These are phyloP conservation scores for Pythium grandisporangium DNA, from an alignment of 352 stramenopile genomes.

Conservation along the genomic window DNA sequence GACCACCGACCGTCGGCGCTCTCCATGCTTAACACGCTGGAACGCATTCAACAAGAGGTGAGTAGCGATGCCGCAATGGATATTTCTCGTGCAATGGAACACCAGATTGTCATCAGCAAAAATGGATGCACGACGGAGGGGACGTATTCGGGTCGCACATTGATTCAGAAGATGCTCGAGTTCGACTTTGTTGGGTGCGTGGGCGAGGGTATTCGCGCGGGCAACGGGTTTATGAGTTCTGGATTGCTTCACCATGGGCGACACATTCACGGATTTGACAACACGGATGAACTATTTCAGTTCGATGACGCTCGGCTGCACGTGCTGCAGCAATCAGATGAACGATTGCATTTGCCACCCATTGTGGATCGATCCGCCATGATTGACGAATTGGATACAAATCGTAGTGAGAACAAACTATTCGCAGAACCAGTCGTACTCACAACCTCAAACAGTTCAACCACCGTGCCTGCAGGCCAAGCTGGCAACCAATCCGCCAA, in stretches of 20 bases:
- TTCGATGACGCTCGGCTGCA: conserved; percentile 31
- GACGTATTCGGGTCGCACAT: conserved; percentile 23
- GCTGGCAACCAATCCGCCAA: neutral
- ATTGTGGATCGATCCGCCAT: conserved; percentile 3
- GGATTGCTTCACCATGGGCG: conserved; percentile 52
- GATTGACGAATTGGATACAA: neutral
- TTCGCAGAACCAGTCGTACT: neutral
- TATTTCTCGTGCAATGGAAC: conserved; percentile 18
- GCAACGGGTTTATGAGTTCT: conserved; percentile 55
- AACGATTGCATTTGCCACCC: neutral
- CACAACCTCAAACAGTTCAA: neutral
- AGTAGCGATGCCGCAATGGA: conserved; percentile 22
- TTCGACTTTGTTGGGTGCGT: conserved; percentile 36
- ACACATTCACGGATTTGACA: conserved; percentile 36
- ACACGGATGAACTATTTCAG: conserved; percentile 34
- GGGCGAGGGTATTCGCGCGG: conserved; percentile 36
- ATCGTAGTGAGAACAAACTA: neutral
- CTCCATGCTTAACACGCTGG: conserved; percentile 9
- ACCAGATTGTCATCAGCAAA: conserved; percentile 4
- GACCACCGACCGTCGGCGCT: conserved; percentile 21
- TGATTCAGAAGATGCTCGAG: conserved; percentile 56
- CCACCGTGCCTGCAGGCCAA: too few relatives aligned
- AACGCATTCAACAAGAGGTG: conserved; percentile 37
- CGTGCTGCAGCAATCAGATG: neutral
- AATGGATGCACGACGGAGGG: conserved; percentile 22